Evolutionary conservation across 2,329 filamentous ascomycete genomes (phyloP), one percentile per base, ranked within the genome.

Genomic region (Metarhizium anisopliae): DNA sequence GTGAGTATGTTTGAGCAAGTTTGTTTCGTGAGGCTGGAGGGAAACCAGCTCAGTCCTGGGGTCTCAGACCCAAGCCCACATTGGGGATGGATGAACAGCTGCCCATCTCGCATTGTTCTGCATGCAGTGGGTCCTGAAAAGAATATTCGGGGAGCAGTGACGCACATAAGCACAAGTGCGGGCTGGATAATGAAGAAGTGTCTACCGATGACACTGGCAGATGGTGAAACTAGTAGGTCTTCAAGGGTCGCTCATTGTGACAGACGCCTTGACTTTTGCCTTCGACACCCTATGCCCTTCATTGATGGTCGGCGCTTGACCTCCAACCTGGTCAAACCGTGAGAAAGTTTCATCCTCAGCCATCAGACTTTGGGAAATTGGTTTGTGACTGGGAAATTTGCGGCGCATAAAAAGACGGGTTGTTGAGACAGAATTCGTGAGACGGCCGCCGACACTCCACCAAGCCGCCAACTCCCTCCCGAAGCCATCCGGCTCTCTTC

Each of bases 1-100:
- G 47, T 71, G 69, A 69, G 69, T 62, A 59, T 66, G 58, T 71
- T 71, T 71, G 69, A 71, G 69, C 69, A 71, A 71, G 68, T 71
- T 71, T 68, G 57, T 58, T 58, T 50, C 25, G 2, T 40, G 20
- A 16, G 51, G 50, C 55, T 53, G 36, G 45, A 11, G 16, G 25
- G n/a, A 45, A 45, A 45, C 42, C 42, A 45, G n/a, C 18, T 4
- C n/a, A 18, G 18, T 20, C 42, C 16, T 5, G 32, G 36, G 29
- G 43, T 47, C 43, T 13, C 38, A 47, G 18, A 20, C 6, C 16
- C 43, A 18, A 47, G 7, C n/a, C 43, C 18, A 47, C 43, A 47
- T n/a, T 25, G 25, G 1, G 25, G 25, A 25, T 25, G 25, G 4
- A 25, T 25, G 4, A 25, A 25, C 25, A 25, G 25, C 25, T 25